Evolutionary conservation across 306 rosid genomes (phyloP), one percentile per base, ranked within the genome.

Genomic region (Abrus pulchellus): DNA sequence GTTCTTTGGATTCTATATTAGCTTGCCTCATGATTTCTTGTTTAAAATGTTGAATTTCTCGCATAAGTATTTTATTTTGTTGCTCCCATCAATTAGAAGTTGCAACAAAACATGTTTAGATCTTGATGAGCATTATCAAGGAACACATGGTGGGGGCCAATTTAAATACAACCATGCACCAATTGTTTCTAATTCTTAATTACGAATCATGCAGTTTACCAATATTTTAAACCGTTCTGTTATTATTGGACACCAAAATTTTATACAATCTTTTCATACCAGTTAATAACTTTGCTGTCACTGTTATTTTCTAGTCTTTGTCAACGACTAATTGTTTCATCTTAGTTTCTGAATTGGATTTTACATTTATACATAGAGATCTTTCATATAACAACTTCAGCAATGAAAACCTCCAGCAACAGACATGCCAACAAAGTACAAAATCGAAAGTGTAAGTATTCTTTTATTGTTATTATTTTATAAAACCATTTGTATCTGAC

Each of bases 331-430:
- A 40, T 4, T 41, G 44, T n/a, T 33, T 9, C 3, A 49, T 63
- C 63, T 80, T 68, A 27, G 40, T 11, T 43, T 82, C 53, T 83
- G 8, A 38, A 43, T 76, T 49, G 7, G 33, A 62, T 33, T n/a
- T 32, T 41, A 7, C 53, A 8, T 47, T 62, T 67, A 66, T 68
- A 7, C n/a, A 7, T 1, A 89, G 93, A 13, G 95, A 91, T 85
- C 81, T 91, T 63, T 87, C 95, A 56, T 89, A 82, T 47, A 91
- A 89, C 82, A 82, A 71, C 44, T 84, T 91, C 68, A 74, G 72
- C 27, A 3, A 6, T 13, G 7, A 0, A 29, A 54, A 3, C 48
- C 3, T 49, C 3, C 44, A 28, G 8, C 29, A 1, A 0, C 29
- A 32, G 12, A 12, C 41, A 41, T 88, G 88, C 73, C 54, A 40